Conservation (phyloP, 352 stramenopile species). For the Thraustotheca clavata region DNA sequence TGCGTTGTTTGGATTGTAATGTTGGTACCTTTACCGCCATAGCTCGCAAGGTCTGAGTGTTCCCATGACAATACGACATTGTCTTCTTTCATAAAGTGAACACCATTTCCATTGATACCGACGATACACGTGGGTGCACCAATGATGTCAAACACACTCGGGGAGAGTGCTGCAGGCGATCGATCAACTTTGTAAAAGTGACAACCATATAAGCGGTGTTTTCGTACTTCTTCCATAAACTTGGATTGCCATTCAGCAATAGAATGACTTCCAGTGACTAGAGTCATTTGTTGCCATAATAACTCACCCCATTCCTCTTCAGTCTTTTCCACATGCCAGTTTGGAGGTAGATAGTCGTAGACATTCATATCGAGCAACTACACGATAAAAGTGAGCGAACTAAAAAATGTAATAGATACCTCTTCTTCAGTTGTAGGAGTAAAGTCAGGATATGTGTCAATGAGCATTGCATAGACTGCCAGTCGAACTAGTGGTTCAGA, state of each 20-base stretch:
- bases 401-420: too few species aligned
- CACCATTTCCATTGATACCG: conserved; percentile 83
- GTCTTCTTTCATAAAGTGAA: conserved; percentile 82
- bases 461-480: conserved; percentile 63
- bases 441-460: conserved; percentile 47
- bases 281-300: conserved; percentile 41
- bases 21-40: not conserved
- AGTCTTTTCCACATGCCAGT: conserved; percentile 57
- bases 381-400: not conserved
- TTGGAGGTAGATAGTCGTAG: conserved; percentile 76
- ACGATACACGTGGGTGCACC: conserved; percentile 80
- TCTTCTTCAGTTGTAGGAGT: conserved; percentile 30
- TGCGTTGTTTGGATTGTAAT: conserved; percentile 5
- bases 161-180: conserved; percentile 1
- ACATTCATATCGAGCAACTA: conserved; percentile 65
- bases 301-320: conserved; percentile 77
- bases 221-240: conserved; percentile 76
- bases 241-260: conserved; percentile 57
- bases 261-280: conserved; percentile 33
- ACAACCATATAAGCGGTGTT: conserved; percentile 77
- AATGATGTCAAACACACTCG: conserved; percentile 25
- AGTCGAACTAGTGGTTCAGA: conserved; percentile 71
- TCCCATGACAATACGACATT: conserved; percentile 60
- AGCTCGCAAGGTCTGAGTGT: conserved; percentile 39
- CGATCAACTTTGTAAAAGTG: conserved; percentile 64